These are phyloP conservation scores for Allium cepa DNA, from an alignment of 106 monocot genomes.

Conservation along the genomic window DNA sequence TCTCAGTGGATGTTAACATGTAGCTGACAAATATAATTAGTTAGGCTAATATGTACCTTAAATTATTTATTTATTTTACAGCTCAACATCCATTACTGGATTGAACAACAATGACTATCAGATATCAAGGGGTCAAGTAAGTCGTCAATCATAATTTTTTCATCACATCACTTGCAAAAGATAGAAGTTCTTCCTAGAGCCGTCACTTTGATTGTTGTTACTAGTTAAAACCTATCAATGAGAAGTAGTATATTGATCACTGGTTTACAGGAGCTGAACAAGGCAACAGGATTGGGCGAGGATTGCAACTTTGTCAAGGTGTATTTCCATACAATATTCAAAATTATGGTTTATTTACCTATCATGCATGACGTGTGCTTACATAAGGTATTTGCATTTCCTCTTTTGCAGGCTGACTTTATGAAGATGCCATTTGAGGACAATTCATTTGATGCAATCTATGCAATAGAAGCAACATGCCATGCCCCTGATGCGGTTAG, in stretches of 20 bases:
- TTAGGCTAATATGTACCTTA: background rate
- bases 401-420: constrained; percentile 75
- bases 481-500: constrained; percentile 93
- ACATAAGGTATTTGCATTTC: background rate
- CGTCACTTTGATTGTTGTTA: background rate
- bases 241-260: background rate
- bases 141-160: too few species aligned
- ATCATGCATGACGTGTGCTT: too few species aligned
- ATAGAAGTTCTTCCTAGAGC: background rate
- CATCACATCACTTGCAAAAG: too few species aligned
- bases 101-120: constrained; percentile 98
- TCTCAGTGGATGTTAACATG: too few species aligned
- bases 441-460: constrained; percentile 78
- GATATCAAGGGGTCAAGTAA: constrained; percentile 78
- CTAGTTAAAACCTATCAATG: background rate
- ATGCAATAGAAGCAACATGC: constrained; percentile 98
- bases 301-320: constrained; percentile 91
- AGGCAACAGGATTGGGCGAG: constrained; percentile 36
- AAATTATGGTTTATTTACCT: background rate
- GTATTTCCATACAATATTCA: background rate
- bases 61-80: constrained; percentile 21
- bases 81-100: constrained; percentile 73
- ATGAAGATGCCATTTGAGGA: constrained; percentile 94
- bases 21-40: too few species aligned
- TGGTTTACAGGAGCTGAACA: constrained; percentile 65